These are phyloP conservation scores for Xylaria flabelliformis DNA, from an alignment of 495 filamentous ascomycete species.

Conservation along the genomic window DNA sequence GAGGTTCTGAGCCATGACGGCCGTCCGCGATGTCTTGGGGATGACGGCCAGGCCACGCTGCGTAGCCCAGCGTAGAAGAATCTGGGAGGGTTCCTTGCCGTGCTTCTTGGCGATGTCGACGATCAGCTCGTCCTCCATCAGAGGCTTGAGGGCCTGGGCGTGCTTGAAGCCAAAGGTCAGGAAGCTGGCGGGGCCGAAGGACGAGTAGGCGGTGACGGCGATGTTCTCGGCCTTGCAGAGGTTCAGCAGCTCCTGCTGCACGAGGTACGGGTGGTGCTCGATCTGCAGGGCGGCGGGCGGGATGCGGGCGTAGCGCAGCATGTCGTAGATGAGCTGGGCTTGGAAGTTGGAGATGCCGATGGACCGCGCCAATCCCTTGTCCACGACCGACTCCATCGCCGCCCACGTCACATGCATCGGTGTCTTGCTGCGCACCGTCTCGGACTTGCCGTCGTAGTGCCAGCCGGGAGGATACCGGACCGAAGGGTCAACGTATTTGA, in stretches of 20 bases:
- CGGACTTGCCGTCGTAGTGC: slow-evolving; percentile 63
- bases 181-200: slow-evolving; percentile 87
- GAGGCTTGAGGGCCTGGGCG: slow-evolving; percentile 67
- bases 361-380: slow-evolving; percentile 69
- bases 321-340: slow-evolving; percentile 79
- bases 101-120: slow-evolving; percentile 72
- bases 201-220: slow-evolving; percentile 86
- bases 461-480: slow-evolving; percentile 84
- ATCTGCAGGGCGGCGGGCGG: slow-evolving; percentile 86
- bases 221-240: slow-evolving; percentile 76
- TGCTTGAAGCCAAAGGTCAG: slow-evolving; percentile 75
- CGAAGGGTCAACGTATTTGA: slow-evolving; percentile 78
- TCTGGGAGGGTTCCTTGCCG: slow-evolving; percentile 79
- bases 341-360: slow-evolving; percentile 94
- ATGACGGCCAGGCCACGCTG: slow-evolving; percentile 92
- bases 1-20: slow-evolving; percentile 65
- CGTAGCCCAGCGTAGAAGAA: slow-evolving; percentile 92
- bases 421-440: slow-evolving; percentile 67
- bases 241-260: slow-evolving; percentile 75
- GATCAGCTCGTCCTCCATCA: slow-evolving; percentile 74
- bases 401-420: slow-evolving; percentile 88
- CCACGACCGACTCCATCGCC: slow-evolving; percentile 80
- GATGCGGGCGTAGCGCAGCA: slow-evolving; percentile 82
- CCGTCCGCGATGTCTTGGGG: slow-evolving; percentile 75
- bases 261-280: slow-evolving; percentile 97